Conservation (phyloP, 2,329 filamentous ascomycete genomes). For the Blumeria graminis region DNA sequence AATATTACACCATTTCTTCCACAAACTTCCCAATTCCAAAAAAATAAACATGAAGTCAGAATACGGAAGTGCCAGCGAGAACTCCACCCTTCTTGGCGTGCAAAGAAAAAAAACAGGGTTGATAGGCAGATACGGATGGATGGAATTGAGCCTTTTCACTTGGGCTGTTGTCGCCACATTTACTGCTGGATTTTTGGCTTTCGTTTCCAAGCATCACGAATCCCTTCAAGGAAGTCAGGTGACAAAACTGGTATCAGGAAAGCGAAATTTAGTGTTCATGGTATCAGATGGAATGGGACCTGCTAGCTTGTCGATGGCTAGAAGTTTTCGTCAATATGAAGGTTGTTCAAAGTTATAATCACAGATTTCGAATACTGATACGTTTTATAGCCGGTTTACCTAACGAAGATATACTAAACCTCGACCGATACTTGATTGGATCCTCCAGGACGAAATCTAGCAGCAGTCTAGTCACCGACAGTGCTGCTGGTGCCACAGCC, state of each 20-base stretch:
- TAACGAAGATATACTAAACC: constrained; percentile 45
- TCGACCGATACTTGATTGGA: constrained; percentile 80
- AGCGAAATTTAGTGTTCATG: constrained; percentile 96
- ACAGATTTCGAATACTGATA: not conserved
- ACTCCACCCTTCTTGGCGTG: constrained; percentile 16
- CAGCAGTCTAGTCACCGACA: constrained; percentile 76
- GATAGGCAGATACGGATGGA: constrained; percentile 31
- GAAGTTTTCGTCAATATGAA: constrained; percentile 61
- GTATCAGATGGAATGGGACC: constrained; percentile 98
- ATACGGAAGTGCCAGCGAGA: constrained; percentile 8
- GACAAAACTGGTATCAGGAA: constrained; percentile 25
- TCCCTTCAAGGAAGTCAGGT: constrained; percentile 9
- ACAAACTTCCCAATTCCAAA: too few relatives aligned
- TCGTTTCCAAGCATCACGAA: constrained; percentile 49
- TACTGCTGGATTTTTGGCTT: constrained; percentile 53
- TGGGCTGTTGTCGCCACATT: constrained; percentile 70
- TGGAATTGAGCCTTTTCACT: constrained; percentile 51
- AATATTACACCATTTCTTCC: too few relatives aligned
- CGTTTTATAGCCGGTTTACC: constrained; percentile 32
- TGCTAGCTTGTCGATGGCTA: constrained; percentile 64
- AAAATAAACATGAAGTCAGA: too few relatives aligned
- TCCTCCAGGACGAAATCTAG: constrained; percentile 68
- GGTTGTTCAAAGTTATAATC: constrained; percentile 13
- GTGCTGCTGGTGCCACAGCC: constrained; percentile 86
- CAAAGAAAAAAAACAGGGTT: constrained; percentile 9